phyloP scores from a whole-genome alignment of 129 eudicot genomes.

The Ambrosia artemisiifolia region DNA sequence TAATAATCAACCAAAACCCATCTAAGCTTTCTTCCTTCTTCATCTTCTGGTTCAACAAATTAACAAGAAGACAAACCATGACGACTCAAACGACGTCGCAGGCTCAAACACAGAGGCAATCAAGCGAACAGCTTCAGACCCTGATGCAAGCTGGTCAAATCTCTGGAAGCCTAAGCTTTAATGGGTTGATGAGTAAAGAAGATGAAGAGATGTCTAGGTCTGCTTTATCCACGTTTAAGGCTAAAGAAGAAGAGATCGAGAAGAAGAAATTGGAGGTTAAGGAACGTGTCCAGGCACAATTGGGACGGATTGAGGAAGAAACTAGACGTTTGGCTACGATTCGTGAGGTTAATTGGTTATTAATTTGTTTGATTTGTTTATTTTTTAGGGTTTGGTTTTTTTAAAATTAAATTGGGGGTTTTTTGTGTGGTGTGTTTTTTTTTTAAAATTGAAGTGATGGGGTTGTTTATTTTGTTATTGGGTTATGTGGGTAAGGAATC shows the following conservation, averaged over 20 bases:
- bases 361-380: neutral
- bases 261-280: slow-evolving; percentile 82
- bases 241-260: slow-evolving; percentile 96
- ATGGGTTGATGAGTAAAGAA: slow-evolving; percentile 54
- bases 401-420: neutral
- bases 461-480: neutral
- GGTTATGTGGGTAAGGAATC: too few species aligned
- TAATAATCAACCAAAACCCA: neutral
- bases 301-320: slow-evolving; percentile 90
- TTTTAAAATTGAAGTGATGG: neutral
- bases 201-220: slow-evolving; percentile 91
- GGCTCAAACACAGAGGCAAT: slow-evolving; percentile 46
- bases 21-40: neutral
- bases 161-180: slow-evolving; percentile 82
- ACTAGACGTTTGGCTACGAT: slow-evolving; percentile 78
- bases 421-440: neutral
- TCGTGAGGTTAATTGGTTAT: slow-evolving; percentile 62
- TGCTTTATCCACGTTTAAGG: slow-evolving; percentile 80
- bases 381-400: neutral
- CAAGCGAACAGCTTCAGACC: slow-evolving; percentile 51
- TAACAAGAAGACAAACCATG: slow-evolving; percentile 2
- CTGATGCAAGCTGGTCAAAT: slow-evolving; percentile 71
- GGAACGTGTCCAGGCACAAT: slow-evolving; percentile 82
- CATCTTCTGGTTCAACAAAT: slow-evolving; percentile 21
- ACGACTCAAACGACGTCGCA: slow-evolving; percentile 26